phyloP scores from a whole-genome alignment of 2,329 filamentous ascomycete genomes.

The Diaporthe sp. region DNA sequence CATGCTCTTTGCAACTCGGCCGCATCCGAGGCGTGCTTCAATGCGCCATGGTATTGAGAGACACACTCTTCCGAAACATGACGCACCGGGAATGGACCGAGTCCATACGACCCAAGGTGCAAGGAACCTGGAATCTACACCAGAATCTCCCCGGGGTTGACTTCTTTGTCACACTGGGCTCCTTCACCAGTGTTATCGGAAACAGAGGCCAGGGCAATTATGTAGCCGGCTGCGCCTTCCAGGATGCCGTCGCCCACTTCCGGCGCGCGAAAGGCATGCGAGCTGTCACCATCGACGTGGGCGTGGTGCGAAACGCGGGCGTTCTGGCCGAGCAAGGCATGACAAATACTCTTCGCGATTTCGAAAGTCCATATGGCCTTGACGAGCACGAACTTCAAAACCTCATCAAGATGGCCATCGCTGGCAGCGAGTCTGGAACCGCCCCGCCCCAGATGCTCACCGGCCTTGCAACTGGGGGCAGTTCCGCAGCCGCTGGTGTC shows the following conservation, averaged over 20 bases:
- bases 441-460: neutral
- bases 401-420: neutral
- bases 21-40: neutral
- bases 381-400: neutral
- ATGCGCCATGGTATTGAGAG: neutral
- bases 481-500: neutral
- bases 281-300: too few relatives aligned
- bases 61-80: slow-evolving; percentile 12
- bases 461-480: neutral
- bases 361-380: neutral
- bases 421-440: neutral
- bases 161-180: slow-evolving; percentile 6
- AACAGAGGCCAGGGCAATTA: slow-evolving; percentile 9
- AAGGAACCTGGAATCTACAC: slow-evolving; percentile 1
- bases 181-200: neutral
- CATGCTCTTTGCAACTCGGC: neutral
- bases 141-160: neutral
- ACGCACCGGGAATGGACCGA: neutral
- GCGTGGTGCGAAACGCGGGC: slow-evolving; percentile 40
- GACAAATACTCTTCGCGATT: neutral
- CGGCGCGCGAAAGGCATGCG: slow-evolving; percentile 36
- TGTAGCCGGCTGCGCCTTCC: slow-evolving; percentile 46
- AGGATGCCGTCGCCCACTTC: slow-evolving; percentile 43
- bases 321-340: slow-evolving; percentile 37
- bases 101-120: slow-evolving; percentile 1